Evolutionary conservation across 2,329 filamentous ascomycete species (phyloP).

Genomic region (Allantophomopsis lycopodina): DNA sequence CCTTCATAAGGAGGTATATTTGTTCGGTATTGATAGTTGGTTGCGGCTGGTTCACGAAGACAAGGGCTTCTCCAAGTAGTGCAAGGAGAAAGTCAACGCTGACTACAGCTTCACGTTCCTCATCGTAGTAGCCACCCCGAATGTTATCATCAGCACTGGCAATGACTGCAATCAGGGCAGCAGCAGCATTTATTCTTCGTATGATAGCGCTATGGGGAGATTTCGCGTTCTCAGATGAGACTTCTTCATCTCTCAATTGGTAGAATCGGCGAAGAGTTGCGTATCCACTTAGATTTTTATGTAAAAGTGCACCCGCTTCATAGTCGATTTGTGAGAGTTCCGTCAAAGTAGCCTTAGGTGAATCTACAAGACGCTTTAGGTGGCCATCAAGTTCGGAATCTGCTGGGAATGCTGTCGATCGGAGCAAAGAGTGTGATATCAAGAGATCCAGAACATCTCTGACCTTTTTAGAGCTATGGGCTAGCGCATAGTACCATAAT

Average conservation of each 20-base stretch:
- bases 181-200: constrained; percentile 55
- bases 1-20: constrained; percentile 61
- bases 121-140: constrained; percentile 78
- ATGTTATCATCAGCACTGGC: constrained; percentile 82
- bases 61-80: constrained; percentile 69
- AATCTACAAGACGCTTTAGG: constrained; percentile 54
- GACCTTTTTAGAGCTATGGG: constrained; percentile 65
- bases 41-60: constrained; percentile 54
- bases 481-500: constrained; percentile 81
- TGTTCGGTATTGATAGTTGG: constrained; percentile 55
- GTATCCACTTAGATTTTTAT: constrained; percentile 81
- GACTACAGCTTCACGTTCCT: constrained; percentile 66
- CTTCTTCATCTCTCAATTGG: constrained; percentile 65
- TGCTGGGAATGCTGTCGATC: constrained; percentile 69
- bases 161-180: constrained; percentile 70
- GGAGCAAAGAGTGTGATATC: constrained; percentile 74
- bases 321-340: constrained; percentile 61
- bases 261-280: constrained; percentile 86
- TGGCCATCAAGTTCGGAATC: constrained; percentile 58
- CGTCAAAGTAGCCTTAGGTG: constrained; percentile 59
- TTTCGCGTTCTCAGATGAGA: constrained; percentile 22
- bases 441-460: constrained; percentile 77
- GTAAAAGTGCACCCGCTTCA: constrained; percentile 71
- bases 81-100: constrained; percentile 78
- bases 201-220: constrained; percentile 31